A percentile compares a stretch with the other conserved stretches of the same genome.
phyloP scores from a whole-genome alignment of 768 basidiomycete genomes.

The Strobilomyces echinocephalus region DNA sequence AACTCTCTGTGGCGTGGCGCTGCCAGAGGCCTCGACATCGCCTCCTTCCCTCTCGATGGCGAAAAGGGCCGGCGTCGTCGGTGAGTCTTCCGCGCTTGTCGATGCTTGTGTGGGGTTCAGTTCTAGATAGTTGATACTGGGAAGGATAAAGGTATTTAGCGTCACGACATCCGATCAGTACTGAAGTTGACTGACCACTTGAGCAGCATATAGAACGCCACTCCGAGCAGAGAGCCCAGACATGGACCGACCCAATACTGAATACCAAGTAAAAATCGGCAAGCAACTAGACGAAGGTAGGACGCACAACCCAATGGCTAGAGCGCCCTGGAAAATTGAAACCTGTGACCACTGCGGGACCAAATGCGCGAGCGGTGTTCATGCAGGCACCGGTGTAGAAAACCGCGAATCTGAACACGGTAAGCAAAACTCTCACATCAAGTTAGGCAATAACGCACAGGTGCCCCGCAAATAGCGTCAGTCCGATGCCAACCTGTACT shows the following conservation, averaged over 20 bases:
- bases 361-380: conserved; percentile 69
- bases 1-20: not conserved
- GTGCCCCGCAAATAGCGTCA: conserved; percentile 60
- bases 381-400: conserved; percentile 62
- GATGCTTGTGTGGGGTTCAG: conserved; percentile 30
- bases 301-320: conserved; percentile 59
- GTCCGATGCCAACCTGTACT: conserved; percentile 56
- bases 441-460: conserved; percentile 36
- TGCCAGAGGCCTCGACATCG: conserved; percentile 5
- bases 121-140: conserved; percentile 26
- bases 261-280: conserved; percentile 4
- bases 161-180: not conserved
- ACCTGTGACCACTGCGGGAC: conserved; percentile 60
- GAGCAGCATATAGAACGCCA: conserved; percentile 52
- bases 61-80: conserved; percentile 14
- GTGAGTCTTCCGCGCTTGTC: conserved; percentile 27
- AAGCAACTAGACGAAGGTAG: not conserved
- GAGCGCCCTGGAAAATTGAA: conserved; percentile 37
- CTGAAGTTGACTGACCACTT: conserved; percentile 40
- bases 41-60: not conserved
- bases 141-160: not conserved
- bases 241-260: conserved; percentile 72
- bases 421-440: not conserved
- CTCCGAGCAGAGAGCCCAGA: conserved; percentile 58
- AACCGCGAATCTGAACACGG: conserved; percentile 45